phyloP scores from a whole-genome alignment of 148 eudicot genomes.

The Cornus suecica region DNA sequence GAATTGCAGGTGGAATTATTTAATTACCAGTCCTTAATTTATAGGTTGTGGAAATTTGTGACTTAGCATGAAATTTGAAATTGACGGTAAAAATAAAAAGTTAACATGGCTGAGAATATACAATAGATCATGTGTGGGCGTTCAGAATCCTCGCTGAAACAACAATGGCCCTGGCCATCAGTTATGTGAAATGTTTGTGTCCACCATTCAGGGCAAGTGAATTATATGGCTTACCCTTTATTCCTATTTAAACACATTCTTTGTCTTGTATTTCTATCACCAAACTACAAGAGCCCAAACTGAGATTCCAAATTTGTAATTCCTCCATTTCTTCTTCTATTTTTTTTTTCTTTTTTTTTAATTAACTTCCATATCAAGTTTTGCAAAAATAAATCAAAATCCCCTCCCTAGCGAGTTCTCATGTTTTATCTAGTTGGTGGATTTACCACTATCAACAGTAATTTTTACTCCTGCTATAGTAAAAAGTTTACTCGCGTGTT shows the following conservation, averaged over 20 bases:
- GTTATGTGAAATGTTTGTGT: neutral
- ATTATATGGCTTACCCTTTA: neutral
- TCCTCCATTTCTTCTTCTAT: neutral
- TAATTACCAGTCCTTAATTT: too few relatives aligned
- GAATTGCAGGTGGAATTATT: too few relatives aligned
- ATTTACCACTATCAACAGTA: too few relatives aligned
- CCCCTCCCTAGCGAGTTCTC: too few relatives aligned
- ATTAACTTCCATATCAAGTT: neutral
- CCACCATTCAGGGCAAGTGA: conserved; percentile 6
- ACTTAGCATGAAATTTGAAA: neutral
- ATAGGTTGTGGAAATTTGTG: neutral
- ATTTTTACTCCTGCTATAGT: too few relatives aligned
- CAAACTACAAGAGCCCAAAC: conserved; percentile 3
- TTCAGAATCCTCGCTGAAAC: conserved; percentile 18
- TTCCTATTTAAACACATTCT: conserved; percentile 9
- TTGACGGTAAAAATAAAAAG: neutral
- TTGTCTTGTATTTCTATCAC: neutral
- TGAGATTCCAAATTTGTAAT: conserved; percentile 5
- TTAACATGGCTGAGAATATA: neutral
- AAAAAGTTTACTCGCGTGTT: too few relatives aligned
- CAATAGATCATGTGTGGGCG: conserved; percentile 6
- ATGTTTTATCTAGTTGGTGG: too few relatives aligned
- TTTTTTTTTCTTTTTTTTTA: neutral
- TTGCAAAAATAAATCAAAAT: too few relatives aligned
- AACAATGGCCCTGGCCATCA: conserved; percentile 2